Evolutionary conservation across 768 basidiomycete genomes (phyloP).

Genomic region (Boletales sp.): DNA sequence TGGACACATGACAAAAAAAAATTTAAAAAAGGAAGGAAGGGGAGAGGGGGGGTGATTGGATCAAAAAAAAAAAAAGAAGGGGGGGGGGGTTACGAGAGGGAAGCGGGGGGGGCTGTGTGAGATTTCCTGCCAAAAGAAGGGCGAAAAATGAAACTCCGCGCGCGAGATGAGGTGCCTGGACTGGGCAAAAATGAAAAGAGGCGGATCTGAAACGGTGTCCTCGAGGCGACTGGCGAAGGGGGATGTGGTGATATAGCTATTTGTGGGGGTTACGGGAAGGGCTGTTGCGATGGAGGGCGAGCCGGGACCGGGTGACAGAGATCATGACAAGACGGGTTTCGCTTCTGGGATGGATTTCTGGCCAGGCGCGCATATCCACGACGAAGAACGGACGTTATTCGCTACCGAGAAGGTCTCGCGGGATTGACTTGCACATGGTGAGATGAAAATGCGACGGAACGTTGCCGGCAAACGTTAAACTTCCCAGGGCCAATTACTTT

Average conservation of each 20-base stretch:
- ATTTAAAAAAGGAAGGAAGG: no score
- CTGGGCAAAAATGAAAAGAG: slow-evolving; percentile 21
- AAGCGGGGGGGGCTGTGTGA: slow-evolving; percentile 22
- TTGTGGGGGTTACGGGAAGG: slow-evolving; percentile 10
- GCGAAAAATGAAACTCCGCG: slow-evolving; percentile 23
- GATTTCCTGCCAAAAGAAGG: slow-evolving; percentile 18
- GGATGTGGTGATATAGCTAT: slow-evolving; percentile 20
- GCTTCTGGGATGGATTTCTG: slow-evolving; percentile 21
- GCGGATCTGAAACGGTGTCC: slow-evolving; percentile 29
- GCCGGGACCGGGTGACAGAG: no score
- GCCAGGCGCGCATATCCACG: no score
- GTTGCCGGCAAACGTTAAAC: slow-evolving; percentile 33
- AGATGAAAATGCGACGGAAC: slow-evolving; percentile 26
- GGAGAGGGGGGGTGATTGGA: background rate
- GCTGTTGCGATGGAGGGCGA: slow-evolving; percentile 8
- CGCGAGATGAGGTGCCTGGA: slow-evolving; percentile 21
- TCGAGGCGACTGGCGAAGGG: slow-evolving; percentile 16
- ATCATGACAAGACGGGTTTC: slow-evolving; percentile 2
- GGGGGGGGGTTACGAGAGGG: slow-evolving; percentile 20
- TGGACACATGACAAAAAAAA: no score
- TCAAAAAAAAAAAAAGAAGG: slow-evolving; percentile 2
- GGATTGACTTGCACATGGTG: slow-evolving; percentile 26
- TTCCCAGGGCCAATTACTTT: slow-evolving; percentile 33
- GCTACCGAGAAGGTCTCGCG: slow-evolving; percentile 35
- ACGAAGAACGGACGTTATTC: slow-evolving; percentile 26